These are phyloP conservation scores for Xanthoconium stramineum DNA, from an alignment of 768 basidiomycete species.

Conservation along the genomic window DNA sequence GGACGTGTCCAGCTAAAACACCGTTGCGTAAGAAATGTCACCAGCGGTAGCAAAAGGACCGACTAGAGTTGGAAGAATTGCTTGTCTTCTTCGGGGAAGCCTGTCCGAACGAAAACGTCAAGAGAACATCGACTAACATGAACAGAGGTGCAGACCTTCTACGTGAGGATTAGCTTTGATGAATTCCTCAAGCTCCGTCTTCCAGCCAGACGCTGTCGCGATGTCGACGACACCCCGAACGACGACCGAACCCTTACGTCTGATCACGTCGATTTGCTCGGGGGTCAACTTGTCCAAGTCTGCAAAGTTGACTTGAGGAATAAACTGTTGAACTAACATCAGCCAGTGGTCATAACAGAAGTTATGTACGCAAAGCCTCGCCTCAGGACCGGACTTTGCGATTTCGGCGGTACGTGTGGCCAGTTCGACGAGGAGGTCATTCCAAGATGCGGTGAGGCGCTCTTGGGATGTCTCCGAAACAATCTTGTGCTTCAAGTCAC, in stretches of 20 bases:
- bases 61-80: constrained; percentile 77
- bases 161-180: constrained; percentile 54
- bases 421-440: constrained; percentile 52
- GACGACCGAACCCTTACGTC: constrained; percentile 55
- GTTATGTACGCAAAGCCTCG: constrained; percentile 23
- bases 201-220: constrained; percentile 56
- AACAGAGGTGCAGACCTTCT: constrained; percentile 38
- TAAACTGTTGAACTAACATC: constrained; percentile 36
- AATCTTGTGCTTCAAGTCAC: constrained; percentile 57
- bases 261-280: constrained; percentile 49
- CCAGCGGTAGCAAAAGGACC: constrained; percentile 16
- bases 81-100: constrained; percentile 53
- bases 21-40: background rate
- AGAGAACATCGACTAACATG: background rate
- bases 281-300: constrained; percentile 46
- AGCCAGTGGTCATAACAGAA: background rate
- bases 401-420: constrained; percentile 44
- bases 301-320: constrained; percentile 60
- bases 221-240: constrained; percentile 60
- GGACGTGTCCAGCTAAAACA: constrained; percentile 43
- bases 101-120: constrained; percentile 27
- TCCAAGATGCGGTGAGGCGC: constrained; percentile 53
- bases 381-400: constrained; percentile 45
- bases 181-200: constrained; percentile 51
- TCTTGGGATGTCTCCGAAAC: constrained; percentile 46